Evolutionary conservation across 169 alveolate species (phyloP), one percentile per base, ranked within the genome.

Genomic region (Plasmodium gallinaceum): DNA sequence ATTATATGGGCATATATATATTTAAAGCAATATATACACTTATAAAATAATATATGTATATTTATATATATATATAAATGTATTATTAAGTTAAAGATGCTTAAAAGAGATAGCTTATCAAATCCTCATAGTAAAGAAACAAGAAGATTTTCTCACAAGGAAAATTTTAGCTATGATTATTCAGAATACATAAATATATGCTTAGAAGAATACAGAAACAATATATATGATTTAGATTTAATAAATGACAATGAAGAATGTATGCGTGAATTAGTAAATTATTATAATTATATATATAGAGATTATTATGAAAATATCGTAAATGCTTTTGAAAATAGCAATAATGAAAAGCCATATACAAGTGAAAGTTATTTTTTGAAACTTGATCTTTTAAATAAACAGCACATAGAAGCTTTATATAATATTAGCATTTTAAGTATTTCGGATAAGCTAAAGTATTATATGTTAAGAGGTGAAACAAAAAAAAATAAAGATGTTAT

Each of bases 211-310:
- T 86, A 86, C 48, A 86, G 42, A 54, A 86, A 86, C n/a, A 86
- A 86, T 54, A 86, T 86, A 70, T 86, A 86, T 52, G 92, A 86
- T 65, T 51, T 86, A 60, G 92, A 86, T 48, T 71, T 86, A 86
- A 86, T 86, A 70, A 86, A 86, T 69, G 92, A 86, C 20, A 86
- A 86, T 86, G 92, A 86, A 43, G 92, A 86, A 70, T 86, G 92
- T 71, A 86, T 69, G 87, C 86, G 92, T 24, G 92, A 86, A 65
- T 58, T 86, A 26, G 68, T 86, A 57, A 86, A 86, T 71, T 86
- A 86, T 65, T 86, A 86, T 71, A 86, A 86, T 70, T 86, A 86
- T n/a, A 73, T 86, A 52, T 60, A 86, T 43, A 45, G 71, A 69
- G 70, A 86, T 70, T 86, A 71, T 86, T 86, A 86, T 73, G 92